Conservation (phyloP, 208 protist genomes). For the Plasmodiophora brassicae region DNA sequence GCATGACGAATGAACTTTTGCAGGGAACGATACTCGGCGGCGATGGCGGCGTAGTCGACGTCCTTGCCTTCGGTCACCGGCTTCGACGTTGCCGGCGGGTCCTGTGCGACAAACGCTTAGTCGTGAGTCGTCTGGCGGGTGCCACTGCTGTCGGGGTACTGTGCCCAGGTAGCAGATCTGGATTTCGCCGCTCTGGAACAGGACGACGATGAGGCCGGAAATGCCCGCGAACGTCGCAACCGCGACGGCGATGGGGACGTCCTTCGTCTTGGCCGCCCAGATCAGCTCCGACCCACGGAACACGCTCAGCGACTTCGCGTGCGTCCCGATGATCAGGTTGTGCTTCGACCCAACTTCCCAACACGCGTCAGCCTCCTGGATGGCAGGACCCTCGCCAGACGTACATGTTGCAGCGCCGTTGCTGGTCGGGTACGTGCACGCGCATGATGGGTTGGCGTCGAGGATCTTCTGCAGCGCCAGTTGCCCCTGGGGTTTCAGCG, state of each 20-base stretch:
- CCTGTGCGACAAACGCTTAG: neutral
- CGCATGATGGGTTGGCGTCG: neutral
- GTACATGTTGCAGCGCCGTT: neutral
- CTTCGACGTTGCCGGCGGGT: neutral
- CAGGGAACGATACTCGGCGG: neutral
- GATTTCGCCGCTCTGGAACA: conserved; percentile 7
- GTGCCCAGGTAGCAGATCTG: conserved; percentile 9
- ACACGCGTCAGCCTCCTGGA: neutral
- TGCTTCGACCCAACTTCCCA: neutral
- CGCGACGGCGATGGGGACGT: neutral
- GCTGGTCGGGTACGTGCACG: neutral
- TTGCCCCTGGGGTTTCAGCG: neutral
- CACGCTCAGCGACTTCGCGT: neutral
- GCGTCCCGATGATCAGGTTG: conserved; percentile 9
- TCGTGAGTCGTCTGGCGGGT: neutral
- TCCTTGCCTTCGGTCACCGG: neutral
- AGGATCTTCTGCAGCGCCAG: neutral
- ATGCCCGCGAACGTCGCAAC: neutral
- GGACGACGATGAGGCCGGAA: neutral
- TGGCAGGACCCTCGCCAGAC: neutral
- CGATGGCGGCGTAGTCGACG: neutral
- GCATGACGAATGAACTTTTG: neutral
- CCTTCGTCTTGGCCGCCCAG: neutral
- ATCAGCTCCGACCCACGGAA: neutral
- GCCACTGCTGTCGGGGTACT: neutral